Evolutionary conservation across 140 eudicot species (phyloP), one percentile per base, ranked within the genome.

Genomic region (Oenanthe javanica): DNA sequence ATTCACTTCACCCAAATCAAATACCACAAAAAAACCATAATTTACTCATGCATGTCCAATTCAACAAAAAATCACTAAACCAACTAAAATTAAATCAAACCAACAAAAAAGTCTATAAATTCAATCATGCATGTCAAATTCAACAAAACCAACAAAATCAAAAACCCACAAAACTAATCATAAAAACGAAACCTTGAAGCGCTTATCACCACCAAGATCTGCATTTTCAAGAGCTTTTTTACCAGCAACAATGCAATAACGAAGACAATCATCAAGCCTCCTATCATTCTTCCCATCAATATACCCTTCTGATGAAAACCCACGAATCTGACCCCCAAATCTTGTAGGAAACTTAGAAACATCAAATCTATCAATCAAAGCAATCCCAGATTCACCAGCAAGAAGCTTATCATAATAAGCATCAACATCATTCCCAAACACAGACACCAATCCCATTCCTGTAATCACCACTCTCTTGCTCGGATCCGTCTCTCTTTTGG

Each of bases 201-300:
- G 87, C 7, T 83, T 83, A 80, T 90, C 97, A 23, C 85, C 90
- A 16, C 92, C 99, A 55, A 95, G 97, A 87, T 89, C 89, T 50
- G 99, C 95, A 83, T 79, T 70, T 43, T 92, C 99, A 19, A 95
- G 97, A 4, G 97, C 95, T 52, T 90, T 92, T 79, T 94, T 94
- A 36, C 97, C 99, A n/a, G 95, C 99, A 83, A 94, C 99, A 90
- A 94, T 84, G 87, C 92, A 90, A 80, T 94, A 94, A 1, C 97
- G 79, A 9, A 92, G 81, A 45, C 93, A 90, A 90, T 92, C 97
- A 79, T 94, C 99, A 54, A 94, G 89, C 42, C 99, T 84, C 80
- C 99, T 72, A 67, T 94, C 99, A 79, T 94, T 94, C 86, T 94
- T 94, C 6, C 96, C 96, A 57, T 94, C 99, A 79, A 94, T 94